phyloP scores from a whole-genome alignment of 768 basidiomycete species.

The Amanita inopinata region DNA sequence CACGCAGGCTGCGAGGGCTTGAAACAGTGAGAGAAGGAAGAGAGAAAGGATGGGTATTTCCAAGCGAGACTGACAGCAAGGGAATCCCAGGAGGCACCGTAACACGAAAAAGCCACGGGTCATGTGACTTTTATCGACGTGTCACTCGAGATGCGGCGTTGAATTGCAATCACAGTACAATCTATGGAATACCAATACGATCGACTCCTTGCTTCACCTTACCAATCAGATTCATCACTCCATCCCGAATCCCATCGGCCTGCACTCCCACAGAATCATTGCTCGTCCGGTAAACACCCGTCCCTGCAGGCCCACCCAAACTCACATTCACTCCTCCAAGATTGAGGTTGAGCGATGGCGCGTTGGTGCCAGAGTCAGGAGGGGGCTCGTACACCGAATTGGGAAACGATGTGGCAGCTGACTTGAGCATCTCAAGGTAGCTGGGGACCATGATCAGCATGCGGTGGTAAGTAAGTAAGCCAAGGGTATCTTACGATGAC shows the following conservation, averaged over 20 bases:
- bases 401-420: slow-evolving; percentile 55
- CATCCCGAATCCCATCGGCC: slow-evolving; percentile 84
- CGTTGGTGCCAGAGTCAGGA: slow-evolving; percentile 60
- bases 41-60: slow-evolving; percentile 12
- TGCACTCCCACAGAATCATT: slow-evolving; percentile 67
- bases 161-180: too few relatives aligned
- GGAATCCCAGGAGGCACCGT: too few relatives aligned
- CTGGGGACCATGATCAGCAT: slow-evolving; percentile 28
- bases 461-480: slow-evolving; percentile 4
- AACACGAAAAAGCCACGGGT: too few relatives aligned
- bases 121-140: slow-evolving; percentile 19
- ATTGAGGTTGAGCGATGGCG: slow-evolving; percentile 82
- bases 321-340: slow-evolving; percentile 89
- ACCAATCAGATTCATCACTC: slow-evolving; percentile 77
- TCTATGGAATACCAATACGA: slow-evolving; percentile 37
- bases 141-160: too few relatives aligned
- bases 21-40: slow-evolving; percentile 18
- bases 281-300: slow-evolving; percentile 78
- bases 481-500: slow-evolving; percentile 48
- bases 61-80: too few relatives aligned
- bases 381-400: slow-evolving; percentile 65
- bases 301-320: slow-evolving; percentile 78
- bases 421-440: slow-evolving; percentile 82
- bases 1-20: slow-evolving; percentile 18
- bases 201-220: slow-evolving; percentile 87